Evolutionary conservation across 1,284 basidiomycete species (phyloP).

Genomic region (Sparassis latifolia): DNA sequence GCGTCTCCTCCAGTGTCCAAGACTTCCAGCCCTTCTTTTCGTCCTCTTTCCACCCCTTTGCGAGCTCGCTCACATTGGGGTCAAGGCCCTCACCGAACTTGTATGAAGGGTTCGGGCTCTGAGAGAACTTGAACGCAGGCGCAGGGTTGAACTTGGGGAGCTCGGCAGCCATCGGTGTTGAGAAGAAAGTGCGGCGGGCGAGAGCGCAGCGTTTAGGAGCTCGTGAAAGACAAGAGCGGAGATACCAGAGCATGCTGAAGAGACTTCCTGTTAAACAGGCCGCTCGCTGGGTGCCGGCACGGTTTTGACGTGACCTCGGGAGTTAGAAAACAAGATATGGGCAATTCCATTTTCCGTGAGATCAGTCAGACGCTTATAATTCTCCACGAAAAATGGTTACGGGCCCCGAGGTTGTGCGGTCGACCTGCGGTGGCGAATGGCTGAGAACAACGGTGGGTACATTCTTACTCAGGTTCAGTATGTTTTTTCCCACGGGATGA

Average conservation of each 20-base stretch:
- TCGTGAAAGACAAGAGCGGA: neutral
- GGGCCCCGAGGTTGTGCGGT: too few species aligned
- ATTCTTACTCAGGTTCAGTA: too few species aligned
- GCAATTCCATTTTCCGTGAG: too few species aligned
- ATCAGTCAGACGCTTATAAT: too few species aligned
- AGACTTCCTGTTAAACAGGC: neutral
- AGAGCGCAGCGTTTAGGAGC: neutral
- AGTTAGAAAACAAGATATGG: too few species aligned
- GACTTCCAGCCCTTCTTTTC: constrained; percentile 34
- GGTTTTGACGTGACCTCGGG: too few species aligned
- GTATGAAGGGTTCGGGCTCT: constrained; percentile 49
- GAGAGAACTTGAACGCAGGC: constrained; percentile 34
- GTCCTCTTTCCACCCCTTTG: constrained; percentile 28
- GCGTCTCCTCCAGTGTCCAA: constrained; percentile 13
- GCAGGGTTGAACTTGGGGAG: constrained; percentile 27
- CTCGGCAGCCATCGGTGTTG: constrained; percentile 4
- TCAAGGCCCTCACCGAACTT: constrained; percentile 44
- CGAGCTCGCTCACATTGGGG: constrained; percentile 19
- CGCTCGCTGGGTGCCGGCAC: too few species aligned
- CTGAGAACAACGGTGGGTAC: too few species aligned
- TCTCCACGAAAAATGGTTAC: too few species aligned
- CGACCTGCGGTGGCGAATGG: too few species aligned
- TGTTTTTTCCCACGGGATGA: too few species aligned
- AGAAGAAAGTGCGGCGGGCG: neutral
- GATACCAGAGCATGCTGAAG: neutral